Base-by-base conservation (phyloP, 345 rosid genomes). In the Trapa incisa region DNA sequence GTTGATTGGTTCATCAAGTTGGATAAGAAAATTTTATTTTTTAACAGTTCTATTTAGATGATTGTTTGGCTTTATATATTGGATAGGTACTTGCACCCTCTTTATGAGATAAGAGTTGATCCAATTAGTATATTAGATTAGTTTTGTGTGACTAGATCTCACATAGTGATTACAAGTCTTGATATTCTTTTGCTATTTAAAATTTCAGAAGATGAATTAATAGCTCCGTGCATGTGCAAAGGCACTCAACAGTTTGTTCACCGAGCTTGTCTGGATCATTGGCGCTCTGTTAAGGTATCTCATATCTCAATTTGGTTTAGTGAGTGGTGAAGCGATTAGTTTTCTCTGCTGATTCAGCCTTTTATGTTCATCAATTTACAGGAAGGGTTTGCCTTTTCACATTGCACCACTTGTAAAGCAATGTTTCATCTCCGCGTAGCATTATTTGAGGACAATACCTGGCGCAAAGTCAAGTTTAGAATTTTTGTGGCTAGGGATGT, bases 331-430 rank as follows among this genome's bases (percentile, higher is more conserved):
- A 58, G 22, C 57, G 17, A 15, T 11, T 37, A 67, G 65, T 58
- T 16, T 5, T 33, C 47, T 60, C 41, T 41, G 8, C 61, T 43
- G 47, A 45, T 33, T 36, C 47, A 2, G 56, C 47, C 33, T 33
- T 66, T 72, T 29, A 22, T 37, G 22, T 22, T 67, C 52, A 53
- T 56, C 38, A 52, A 36, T 50, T 67, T 57, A 41, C 67, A 88
- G 91, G 99, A 94, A 85, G 99, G 99, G 38, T 94, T 87, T 84
- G 96, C 96, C 53, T 93, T 93, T 78, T 93, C 96, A 22, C 97
- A 93, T 72, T 93, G 98, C 72, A 86, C 88, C 3, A 90, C 97
- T 41, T 90, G 97, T 71, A 87, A 86, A 81, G 97, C 97, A 0
- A 94, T 84, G 64, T 90, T 83, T 81, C 99, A 88, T 68, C 87